phyloP scores from a whole-genome alignment of 495 filamentous ascomycete genomes.

The Xylaria grammica region DNA sequence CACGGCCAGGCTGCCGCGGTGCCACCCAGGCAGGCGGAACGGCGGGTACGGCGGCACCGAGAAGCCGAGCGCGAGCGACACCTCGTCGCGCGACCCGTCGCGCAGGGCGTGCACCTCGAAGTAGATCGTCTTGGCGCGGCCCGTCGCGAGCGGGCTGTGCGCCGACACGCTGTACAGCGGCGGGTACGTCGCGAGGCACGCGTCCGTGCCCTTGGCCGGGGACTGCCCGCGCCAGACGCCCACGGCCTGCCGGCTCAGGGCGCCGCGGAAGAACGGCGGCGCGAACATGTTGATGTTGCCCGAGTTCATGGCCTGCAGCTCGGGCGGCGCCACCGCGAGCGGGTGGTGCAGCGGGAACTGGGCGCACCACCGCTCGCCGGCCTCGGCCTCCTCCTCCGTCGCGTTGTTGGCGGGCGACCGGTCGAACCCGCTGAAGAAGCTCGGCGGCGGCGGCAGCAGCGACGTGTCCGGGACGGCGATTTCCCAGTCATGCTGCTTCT shows the following conservation, averaged over 20 bases:
- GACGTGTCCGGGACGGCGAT: slow-evolving; percentile 77
- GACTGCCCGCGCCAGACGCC: slow-evolving; percentile 53
- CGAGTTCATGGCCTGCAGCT: slow-evolving; percentile 31
- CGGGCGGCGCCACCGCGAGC: slow-evolving; percentile 51
- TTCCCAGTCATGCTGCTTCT: slow-evolving; percentile 77
- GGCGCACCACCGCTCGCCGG: slow-evolving; percentile 73
- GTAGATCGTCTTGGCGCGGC: slow-evolving; percentile 68
- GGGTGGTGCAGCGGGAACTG: slow-evolving; percentile 67
- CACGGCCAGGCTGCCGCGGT: slow-evolving; percentile 81
- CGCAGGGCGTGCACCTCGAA: slow-evolving; percentile 71
- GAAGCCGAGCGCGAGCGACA: slow-evolving; percentile 78
- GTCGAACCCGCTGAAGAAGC: slow-evolving; percentile 65
- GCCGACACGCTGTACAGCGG: slow-evolving; percentile 74
- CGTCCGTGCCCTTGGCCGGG: slow-evolving; percentile 46
- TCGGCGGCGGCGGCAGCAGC: slow-evolving; percentile 81
- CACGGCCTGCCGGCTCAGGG: slow-evolving; percentile 35
- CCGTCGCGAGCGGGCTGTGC: slow-evolving; percentile 69
- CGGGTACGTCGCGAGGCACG: slow-evolving; percentile 66
- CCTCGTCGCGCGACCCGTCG: slow-evolving; percentile 52
- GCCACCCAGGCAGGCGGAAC: slow-evolving; percentile 91
- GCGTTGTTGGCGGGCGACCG: slow-evolving; percentile 77
- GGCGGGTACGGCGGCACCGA: slow-evolving; percentile 80
- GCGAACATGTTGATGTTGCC: slow-evolving; percentile 46
- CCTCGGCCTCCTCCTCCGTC: slow-evolving; percentile 67
- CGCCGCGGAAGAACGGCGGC: slow-evolving; percentile 39